phyloP scores from a whole-genome alignment of 129 eudicot species.

The Cynara cardunculus region DNA sequence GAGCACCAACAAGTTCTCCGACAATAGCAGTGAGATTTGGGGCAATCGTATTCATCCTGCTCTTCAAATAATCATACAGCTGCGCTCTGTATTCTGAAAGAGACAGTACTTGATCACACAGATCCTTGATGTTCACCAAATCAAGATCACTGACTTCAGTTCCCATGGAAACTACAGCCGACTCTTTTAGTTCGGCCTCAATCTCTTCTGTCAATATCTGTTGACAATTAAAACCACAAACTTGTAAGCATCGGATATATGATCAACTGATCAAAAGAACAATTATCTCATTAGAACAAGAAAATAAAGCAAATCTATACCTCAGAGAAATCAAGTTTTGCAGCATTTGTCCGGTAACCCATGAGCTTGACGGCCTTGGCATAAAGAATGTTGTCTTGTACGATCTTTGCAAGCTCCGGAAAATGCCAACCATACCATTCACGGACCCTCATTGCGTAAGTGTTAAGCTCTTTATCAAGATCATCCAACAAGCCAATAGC shows the following conservation, averaged over 20 bases:
- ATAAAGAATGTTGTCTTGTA: conserved; percentile 77
- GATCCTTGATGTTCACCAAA: conserved; percentile 68
- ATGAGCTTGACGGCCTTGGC: conserved; percentile 82
- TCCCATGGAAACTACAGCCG: conserved; percentile 90
- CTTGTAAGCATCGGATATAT: not conserved
- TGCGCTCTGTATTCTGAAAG: conserved; percentile 92
- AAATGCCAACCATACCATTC: conserved; percentile 99
- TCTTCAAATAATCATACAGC: conserved; percentile 81
- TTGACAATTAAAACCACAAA: not conserved
- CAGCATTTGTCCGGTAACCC: conserved; percentile 90
- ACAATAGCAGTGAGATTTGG: conserved; percentile 97
- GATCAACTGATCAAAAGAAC: not conserved
- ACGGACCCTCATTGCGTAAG: conserved; percentile 97
- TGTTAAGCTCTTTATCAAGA: conserved; percentile 95
- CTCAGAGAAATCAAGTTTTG: conserved; percentile 91
- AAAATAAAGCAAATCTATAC: conserved; percentile 24
- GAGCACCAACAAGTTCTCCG: conserved; percentile 98
- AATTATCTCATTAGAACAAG: not conserved
- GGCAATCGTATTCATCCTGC: conserved; percentile 92
- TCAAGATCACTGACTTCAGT: conserved; percentile 97
- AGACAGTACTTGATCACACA: conserved; percentile 91
- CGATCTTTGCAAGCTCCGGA: conserved; percentile 89
- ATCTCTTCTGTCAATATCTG: conserved; percentile 79
- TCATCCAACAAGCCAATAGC: conserved; percentile 98
- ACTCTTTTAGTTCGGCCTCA: conserved; percentile 82